Conservation (phyloP, 2,329 filamentous ascomycete species). For the Thielaviopsis populi region DNA sequence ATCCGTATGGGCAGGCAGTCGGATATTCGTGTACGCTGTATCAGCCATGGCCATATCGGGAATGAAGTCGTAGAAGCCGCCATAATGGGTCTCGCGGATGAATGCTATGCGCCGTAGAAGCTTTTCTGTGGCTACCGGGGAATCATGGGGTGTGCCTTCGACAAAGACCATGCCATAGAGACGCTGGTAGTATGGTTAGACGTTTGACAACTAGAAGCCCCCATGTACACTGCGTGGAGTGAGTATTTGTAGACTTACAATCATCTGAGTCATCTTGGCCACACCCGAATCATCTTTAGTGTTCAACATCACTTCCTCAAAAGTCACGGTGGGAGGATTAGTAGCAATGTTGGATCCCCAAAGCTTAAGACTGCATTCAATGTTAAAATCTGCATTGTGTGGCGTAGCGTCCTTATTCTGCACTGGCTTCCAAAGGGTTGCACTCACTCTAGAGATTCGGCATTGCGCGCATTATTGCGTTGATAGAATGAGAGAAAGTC, state of each 20-base stretch:
- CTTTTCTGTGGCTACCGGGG: constrained; percentile 55
- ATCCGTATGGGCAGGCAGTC: constrained; percentile 76
- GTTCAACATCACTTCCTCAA: constrained; percentile 42
- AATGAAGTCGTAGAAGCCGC: constrained; percentile 65
- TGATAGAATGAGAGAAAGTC: constrained; percentile 42
- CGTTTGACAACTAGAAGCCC: not conserved
- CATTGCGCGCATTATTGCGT: constrained; percentile 22
- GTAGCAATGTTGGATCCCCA: constrained; percentile 26
- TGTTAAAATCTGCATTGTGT: not conserved
- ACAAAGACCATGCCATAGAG: constrained; percentile 66
- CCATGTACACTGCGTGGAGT: not conserved
- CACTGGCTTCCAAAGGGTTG: no score
- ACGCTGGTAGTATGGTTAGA: constrained; percentile 32
- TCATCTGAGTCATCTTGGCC: constrained; percentile 45
- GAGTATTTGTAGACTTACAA: constrained; percentile 35
- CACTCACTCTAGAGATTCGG: constrained; percentile 26
- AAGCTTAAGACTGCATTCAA: constrained; percentile 15
- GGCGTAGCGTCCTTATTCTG: not conserved
- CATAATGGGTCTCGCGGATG: constrained; percentile 84
- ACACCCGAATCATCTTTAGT: constrained; percentile 38
- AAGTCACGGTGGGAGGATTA: constrained; percentile 43
- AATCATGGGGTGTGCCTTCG: constrained; percentile 45
- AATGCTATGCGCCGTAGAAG: constrained; percentile 71
- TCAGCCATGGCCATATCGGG: constrained; percentile 78
- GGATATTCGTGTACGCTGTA: constrained; percentile 78